Evolutionary conservation across 352 stramenopile species (phyloP), one percentile per base, ranked within the genome.

Genomic region (Thalassiosira mediterranea): DNA sequence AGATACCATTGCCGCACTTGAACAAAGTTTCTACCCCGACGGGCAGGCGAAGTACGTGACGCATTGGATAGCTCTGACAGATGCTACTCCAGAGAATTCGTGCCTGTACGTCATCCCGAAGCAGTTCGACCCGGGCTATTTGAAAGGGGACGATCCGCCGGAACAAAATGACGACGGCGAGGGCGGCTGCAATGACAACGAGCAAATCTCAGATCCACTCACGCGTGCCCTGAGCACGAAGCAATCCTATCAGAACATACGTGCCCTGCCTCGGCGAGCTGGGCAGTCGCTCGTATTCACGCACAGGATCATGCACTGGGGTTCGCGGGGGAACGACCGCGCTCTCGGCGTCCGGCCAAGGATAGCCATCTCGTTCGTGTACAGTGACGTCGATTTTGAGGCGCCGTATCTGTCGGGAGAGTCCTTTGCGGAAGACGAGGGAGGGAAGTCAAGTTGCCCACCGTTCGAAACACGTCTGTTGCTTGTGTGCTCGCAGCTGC

Each of bases 241-340:
- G 42, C 40, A 86, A 76, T 77, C 82, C 10, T 91, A 82, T 72
- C 85, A 91, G 72, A 78, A 87, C 17, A 89, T 91, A 26, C 75
- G 79, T 11, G 73, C 76, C 21, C 29, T 91, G 0, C 82, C 85
- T 25, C 47, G 81, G 40, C 37, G 80, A 40, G 42, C 73, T 8
- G 85, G 85, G 19, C 47, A 87, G 52, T 84, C 79, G 0, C 19
- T 91, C 10, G 37, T 88, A 1, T 91, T 91, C 57, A 86, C 79
- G 1, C 85, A 91, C 64, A 57, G 85, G n/a, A 83, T 88, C 19
- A 72, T 91, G 48, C 85, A 91, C 71, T 91, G 85, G 85, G 85
- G 85, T 11, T 89, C 81, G 10, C n/a, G 47, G 47, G 71, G 75
- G 11, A 78, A 85, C 53, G 54, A 66, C 3, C 10, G 67, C 15